Conservation (phyloP, 23 red algal species). For the Gracilaria vermiculophylla region DNA sequence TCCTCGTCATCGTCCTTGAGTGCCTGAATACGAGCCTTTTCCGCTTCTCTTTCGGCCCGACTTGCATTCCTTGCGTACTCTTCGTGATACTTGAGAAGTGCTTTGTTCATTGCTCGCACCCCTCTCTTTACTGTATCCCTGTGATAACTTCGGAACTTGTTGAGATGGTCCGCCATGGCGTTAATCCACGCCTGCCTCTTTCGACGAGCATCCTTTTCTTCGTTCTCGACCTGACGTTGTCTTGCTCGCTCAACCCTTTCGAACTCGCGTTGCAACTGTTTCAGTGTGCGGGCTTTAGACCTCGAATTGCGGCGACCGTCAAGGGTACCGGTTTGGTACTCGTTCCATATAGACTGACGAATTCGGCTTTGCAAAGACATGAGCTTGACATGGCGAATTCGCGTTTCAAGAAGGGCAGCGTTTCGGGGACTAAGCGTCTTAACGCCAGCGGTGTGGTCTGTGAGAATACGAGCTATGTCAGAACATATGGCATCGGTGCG, state of each 20-base stretch:
- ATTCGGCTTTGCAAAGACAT: conserved; percentile 65
- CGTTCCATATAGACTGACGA: conserved; percentile 54
- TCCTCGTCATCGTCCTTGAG: conserved; percentile 96
- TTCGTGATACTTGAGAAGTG: conserved; percentile 82
- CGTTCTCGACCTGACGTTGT: conserved; percentile 57
- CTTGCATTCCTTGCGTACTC: conserved; percentile 64
- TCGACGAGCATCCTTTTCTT: conserved; percentile 75
- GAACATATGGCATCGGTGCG: conserved; percentile 23
- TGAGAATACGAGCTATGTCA: conserved; percentile 14
- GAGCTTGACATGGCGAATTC: conserved; percentile 59
- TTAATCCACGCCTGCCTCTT: conserved; percentile 69
- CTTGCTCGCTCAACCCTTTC: conserved; percentile 65
- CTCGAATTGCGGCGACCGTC: conserved; percentile 72
- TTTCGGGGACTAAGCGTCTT: conserved; percentile 20
- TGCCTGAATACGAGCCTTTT: conserved; percentile 88
- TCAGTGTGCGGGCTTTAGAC: conserved; percentile 33
- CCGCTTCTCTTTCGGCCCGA: conserved; percentile 82
- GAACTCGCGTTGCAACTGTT: conserved; percentile 74
- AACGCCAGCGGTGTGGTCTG: conserved; percentile 13
- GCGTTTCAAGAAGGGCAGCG: conserved; percentile 49
- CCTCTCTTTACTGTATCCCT: conserved; percentile 62
- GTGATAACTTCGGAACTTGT: conserved; percentile 74
- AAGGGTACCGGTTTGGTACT: conserved; percentile 39
- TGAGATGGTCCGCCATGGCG: conserved; percentile 72
- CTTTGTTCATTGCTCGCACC: conserved; percentile 47